Base-by-base conservation (phyloP, 805 yeast species). In the Starmerella vitae region DNA sequence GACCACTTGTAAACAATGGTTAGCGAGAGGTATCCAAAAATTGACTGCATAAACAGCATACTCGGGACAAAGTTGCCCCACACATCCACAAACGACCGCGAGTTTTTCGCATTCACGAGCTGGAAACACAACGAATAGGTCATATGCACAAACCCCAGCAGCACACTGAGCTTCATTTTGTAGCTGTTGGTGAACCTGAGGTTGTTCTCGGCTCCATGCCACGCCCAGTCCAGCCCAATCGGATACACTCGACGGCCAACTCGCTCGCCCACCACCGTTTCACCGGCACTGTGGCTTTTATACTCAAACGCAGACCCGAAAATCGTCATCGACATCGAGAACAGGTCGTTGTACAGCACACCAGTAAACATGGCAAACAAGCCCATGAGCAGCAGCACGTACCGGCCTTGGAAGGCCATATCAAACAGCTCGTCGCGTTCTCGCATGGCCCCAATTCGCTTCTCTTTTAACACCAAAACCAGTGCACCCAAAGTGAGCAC, bases 151-250 rank as follows among this genome's bases (percentile, higher is more conserved):
- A 79, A 88, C 4, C 99, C 99, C 86, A 91, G 80, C 53, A 91
- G 66, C 39, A 91, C 79, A 3, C 97, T 86, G 46, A 91, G 66
- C 57, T 91, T 91, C 99, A 91, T 91, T 66, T 91, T 91, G 65
- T 83, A 91, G 2, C 97, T 86, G 65, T 91, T 91, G 36, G 94
- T 73, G 63, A 91, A 91, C 42, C 93, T 62, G 52, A 91, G 68
- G 37, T 78, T 76, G 63, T 91, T 91, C 51, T 91, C 98, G 30
- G 97, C 71, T 14, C 96, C 95, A 60, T 91, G 99, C 99, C 99
- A 91, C 9, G 78, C 81, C 47, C 78, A 81, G 62, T 91, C 99
- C 37, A 91, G 62, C 37, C 99, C 99, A 56, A 91, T 65, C 4
- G 77, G 64, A 56, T 91, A 91, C 10, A 74, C 74, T 5, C 86